These are phyloP conservation scores for Hortaea sp. DNA, from an alignment of 2,329 filamentous ascomycete genomes.

Conservation along the genomic window DNA sequence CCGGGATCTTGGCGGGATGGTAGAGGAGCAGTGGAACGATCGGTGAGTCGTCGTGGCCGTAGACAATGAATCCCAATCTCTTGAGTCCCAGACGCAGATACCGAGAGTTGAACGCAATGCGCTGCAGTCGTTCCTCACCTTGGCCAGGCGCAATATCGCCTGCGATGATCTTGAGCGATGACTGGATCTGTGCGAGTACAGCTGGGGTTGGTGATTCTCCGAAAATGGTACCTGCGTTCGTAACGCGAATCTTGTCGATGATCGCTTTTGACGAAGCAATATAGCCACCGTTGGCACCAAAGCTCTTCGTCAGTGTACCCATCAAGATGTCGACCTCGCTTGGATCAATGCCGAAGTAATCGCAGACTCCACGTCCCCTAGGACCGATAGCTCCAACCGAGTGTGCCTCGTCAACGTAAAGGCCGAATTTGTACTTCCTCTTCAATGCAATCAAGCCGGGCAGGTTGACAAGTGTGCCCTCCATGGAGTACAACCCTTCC, in stretches of 20 bases:
- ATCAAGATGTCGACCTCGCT: constrained; percentile 87
- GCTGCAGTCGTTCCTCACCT: constrained; percentile 88
- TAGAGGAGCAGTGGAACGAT: constrained; percentile 93
- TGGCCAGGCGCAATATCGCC: constrained; percentile 83
- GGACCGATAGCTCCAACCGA: constrained; percentile 89
- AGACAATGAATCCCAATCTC: constrained; percentile 91
- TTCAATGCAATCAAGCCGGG: constrained; percentile 79
- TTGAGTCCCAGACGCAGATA: constrained; percentile 97
- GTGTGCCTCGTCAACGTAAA: constrained; percentile 95
- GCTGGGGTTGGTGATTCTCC: constrained; percentile 82
- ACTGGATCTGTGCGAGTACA: constrained; percentile 82
- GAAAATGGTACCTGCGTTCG: constrained; percentile 76
- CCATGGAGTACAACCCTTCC: constrained; percentile 98
- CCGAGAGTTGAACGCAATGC: constrained; percentile 94
- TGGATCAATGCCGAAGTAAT: constrained; percentile 90
- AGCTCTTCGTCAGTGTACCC: constrained; percentile 97
- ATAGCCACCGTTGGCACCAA: constrained; percentile 95
- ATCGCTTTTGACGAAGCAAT: constrained; percentile 80
- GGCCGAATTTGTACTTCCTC: constrained; percentile 91
- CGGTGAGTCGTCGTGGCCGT: constrained; percentile 93
- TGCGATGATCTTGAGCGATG: constrained; percentile 76
- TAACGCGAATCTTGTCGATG: constrained; percentile 80
- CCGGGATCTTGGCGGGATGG: constrained; percentile 97
- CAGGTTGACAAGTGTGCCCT: constrained; percentile 97
- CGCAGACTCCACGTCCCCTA: constrained; percentile 81